Evolutionary conservation across 2,329 filamentous ascomycete genomes (phyloP).

Genomic region (Scopulariopsis brevicaulis): DNA sequence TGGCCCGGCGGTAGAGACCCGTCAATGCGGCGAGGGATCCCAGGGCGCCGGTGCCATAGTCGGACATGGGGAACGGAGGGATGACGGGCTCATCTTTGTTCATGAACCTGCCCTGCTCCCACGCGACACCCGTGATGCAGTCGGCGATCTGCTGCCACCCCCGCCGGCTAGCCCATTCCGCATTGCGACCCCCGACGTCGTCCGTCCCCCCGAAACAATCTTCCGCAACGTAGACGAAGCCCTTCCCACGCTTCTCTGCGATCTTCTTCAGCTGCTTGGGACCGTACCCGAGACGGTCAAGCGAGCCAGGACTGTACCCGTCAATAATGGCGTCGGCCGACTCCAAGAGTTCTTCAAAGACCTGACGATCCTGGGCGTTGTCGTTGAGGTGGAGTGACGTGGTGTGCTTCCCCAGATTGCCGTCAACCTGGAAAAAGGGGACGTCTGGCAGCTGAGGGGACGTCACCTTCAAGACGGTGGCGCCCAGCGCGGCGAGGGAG

Average conservation of each 20-base stretch:
- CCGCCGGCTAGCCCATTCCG: slow-evolving; percentile 50
- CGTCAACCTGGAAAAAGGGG: slow-evolving; percentile 61
- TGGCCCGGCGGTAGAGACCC: slow-evolving; percentile 51
- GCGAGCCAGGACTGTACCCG: slow-evolving; percentile 56
- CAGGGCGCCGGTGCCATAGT: slow-evolving; percentile 63
- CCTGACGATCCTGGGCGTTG: slow-evolving; percentile 29
- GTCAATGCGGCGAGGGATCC: slow-evolving; percentile 56
- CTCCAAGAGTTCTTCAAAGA: slow-evolving; percentile 47
- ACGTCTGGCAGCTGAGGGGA: slow-evolving; percentile 57
- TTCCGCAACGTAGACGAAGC: slow-evolving; percentile 58
- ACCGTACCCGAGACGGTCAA: slow-evolving; percentile 21
- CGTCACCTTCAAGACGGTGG: slow-evolving; percentile 62
- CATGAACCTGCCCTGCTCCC: slow-evolving; percentile 53
- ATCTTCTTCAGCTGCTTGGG: slow-evolving; percentile 21
- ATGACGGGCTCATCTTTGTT: slow-evolving; percentile 51
- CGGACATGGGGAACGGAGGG: slow-evolving; percentile 48
- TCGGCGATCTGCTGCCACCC: slow-evolving; percentile 68
- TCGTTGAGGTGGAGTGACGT: slow-evolving; percentile 52
- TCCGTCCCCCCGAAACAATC: slow-evolving; percentile 50
- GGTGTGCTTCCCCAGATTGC: slow-evolving; percentile 61
- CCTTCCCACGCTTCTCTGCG: slow-evolving; percentile 42
- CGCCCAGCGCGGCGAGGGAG: slow-evolving; percentile 64
- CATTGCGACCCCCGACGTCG: slow-evolving; percentile 11
- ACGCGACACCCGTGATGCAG: slow-evolving; percentile 41
- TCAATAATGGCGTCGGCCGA: slow-evolving; percentile 56